Percentiles rank a stretch among this genome's conserved stretches.
Evolutionary conservation across 2,329 filamentous ascomycete species (phyloP).

Genomic region (Monilinia vaccinii-corymbosi): DNA sequence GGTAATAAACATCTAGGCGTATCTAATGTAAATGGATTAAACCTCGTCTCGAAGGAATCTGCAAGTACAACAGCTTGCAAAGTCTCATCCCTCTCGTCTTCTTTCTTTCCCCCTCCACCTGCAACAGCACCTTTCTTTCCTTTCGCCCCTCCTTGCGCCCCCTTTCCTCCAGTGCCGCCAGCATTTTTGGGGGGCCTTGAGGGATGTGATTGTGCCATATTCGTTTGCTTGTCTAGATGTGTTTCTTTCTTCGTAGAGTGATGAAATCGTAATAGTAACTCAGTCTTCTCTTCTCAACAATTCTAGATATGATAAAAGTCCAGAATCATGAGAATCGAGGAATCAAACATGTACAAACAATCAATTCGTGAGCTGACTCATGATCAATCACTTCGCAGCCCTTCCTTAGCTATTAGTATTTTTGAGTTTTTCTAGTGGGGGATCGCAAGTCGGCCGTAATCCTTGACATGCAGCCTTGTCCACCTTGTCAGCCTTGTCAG

Average conservation of each 20-base stretch:
- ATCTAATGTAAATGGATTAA: conserved; percentile 80
- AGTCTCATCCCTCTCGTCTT: conserved; percentile 30
- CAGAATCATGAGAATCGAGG: background rate
- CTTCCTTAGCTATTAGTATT: background rate
- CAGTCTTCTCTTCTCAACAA: too few relatives aligned
- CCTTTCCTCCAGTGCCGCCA: conserved; percentile 14
- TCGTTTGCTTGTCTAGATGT: background rate
- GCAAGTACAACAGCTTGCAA: conserved; percentile 53
- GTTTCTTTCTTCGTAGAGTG: background rate
- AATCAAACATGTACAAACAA: background rate
- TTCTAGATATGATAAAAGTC: background rate
- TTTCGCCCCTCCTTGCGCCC: conserved; percentile 14
- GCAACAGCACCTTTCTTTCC: conserved; percentile 25
- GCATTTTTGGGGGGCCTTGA: conserved; percentile 19
- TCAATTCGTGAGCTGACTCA: background rate
- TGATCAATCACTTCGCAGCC: background rate
- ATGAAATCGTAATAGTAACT: too few relatives aligned
- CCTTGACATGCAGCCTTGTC: background rate
- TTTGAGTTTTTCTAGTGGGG: background rate
- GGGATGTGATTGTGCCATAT: conserved; percentile 18
- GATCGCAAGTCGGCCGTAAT: background rate
- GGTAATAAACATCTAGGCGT: conserved; percentile 87
- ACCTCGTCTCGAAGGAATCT: conserved; percentile 90
- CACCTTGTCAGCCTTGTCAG: background rate
- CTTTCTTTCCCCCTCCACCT: conserved; percentile 23